Conservation (phyloP, 1,284 basidiomycete species). For the Marasmius oreades region DNA sequence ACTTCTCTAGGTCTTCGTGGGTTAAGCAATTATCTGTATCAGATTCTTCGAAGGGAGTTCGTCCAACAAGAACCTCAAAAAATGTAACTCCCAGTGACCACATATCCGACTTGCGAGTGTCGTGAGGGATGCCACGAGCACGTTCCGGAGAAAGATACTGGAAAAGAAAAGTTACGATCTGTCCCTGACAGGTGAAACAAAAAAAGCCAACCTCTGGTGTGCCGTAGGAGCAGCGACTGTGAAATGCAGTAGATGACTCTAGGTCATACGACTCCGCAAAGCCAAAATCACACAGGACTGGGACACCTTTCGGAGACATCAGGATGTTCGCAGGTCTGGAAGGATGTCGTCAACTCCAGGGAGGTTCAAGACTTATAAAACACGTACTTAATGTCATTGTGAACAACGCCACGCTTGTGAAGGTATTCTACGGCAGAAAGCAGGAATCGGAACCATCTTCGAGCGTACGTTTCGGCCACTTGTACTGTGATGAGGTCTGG, state of each 20-base stretch:
- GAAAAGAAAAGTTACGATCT: constrained; percentile 16
- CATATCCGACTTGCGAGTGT: constrained; percentile 89
- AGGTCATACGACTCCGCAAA: constrained; percentile 83
- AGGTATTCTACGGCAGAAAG: constrained; percentile 88
- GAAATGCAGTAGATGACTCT: constrained; percentile 62
- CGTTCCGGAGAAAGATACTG: constrained; percentile 89
- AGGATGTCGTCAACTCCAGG: constrained; percentile 2
- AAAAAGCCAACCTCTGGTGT: constrained; percentile 70
- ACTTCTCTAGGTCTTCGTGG: constrained; percentile 78
- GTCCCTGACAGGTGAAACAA: not conserved
- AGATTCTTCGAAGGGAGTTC: constrained; percentile 87
- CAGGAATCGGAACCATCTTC: constrained; percentile 80
- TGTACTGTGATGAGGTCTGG: constrained; percentile 80
- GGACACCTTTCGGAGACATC: constrained; percentile 67
- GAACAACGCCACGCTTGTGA: constrained; percentile 83
- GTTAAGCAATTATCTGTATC: constrained; percentile 81
- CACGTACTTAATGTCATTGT: constrained; percentile 91
- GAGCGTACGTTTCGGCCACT: constrained; percentile 74
- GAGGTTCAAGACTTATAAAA: not conserved
- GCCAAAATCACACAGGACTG: constrained; percentile 89
- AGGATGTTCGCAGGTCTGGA: constrained; percentile 84
- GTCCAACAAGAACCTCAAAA: constrained; percentile 87
- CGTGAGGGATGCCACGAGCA: constrained; percentile 80
- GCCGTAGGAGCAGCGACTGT: constrained; percentile 82
- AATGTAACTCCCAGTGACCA: constrained; percentile 93